A percentile compares a stretch with the other conserved stretches of the same genome.
These are phyloP conservation scores for Protomyces inouyei DNA, from an alignment of 1,139 yeast species.

Conservation along the genomic window DNA sequence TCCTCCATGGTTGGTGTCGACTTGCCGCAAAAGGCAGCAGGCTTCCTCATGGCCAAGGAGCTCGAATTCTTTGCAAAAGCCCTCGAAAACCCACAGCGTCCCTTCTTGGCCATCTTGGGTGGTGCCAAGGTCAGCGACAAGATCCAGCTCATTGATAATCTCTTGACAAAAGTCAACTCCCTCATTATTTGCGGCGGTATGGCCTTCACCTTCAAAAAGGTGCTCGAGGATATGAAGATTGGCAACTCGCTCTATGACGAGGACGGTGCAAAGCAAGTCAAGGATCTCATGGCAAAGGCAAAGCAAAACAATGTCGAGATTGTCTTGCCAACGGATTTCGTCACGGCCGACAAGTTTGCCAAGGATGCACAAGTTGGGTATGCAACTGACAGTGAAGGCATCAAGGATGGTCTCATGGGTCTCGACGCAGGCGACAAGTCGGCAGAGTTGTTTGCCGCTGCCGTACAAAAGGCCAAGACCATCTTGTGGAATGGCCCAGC, in stretches of 20 bases:
- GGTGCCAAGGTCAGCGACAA: slow-evolving; percentile 98
- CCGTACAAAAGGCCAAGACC: slow-evolving; percentile 88
- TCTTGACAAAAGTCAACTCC: slow-evolving; percentile 86
- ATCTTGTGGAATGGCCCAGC: slow-evolving; percentile 99
- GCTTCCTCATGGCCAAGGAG: slow-evolving; percentile 96
- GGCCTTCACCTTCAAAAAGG: slow-evolving; percentile 97
- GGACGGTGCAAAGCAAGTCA: slow-evolving; percentile 90
- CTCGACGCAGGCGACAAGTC: slow-evolving; percentile 91
- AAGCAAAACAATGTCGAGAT: slow-evolving; percentile 88
- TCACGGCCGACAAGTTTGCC: slow-evolving; percentile 87
- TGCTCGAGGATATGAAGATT: slow-evolving; percentile 70
- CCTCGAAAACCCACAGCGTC: slow-evolving; percentile 91
- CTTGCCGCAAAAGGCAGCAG: slow-evolving; percentile 90
- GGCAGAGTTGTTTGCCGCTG: slow-evolving; percentile 63
- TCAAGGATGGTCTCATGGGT: slow-evolving; percentile 91
- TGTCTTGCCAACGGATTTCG: slow-evolving; percentile 87
- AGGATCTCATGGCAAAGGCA: slow-evolving; percentile 84
- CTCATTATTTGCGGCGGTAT: slow-evolving; percentile 97
- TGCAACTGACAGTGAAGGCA: slow-evolving; percentile 82
- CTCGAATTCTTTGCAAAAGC: slow-evolving; percentile 95
- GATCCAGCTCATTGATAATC: slow-evolving; percentile 94
- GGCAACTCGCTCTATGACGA: slow-evolving; percentile 87
- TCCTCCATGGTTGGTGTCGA: slow-evolving; percentile 96
- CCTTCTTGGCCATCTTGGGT: slow-evolving; percentile 94
- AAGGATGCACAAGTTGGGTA: slow-evolving; percentile 77